Evolutionary conservation across 2,329 filamentous ascomycete species (phyloP).

Genomic region (Didymella pinodella): DNA sequence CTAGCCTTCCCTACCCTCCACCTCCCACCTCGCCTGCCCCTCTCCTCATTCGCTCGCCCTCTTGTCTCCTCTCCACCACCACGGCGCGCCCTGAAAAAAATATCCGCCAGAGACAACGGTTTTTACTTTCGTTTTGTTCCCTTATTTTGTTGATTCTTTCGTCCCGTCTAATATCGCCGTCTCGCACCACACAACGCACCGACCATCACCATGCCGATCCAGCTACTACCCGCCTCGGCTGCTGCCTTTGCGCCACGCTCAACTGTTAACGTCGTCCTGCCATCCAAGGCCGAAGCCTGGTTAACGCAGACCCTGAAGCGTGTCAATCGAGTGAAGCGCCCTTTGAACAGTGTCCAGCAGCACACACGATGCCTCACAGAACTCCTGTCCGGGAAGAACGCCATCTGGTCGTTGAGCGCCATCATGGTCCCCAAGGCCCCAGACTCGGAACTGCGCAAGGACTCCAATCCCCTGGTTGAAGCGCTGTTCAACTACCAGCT

Average conservation of each 20-base stretch:
- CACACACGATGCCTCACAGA: constrained; percentile 96
- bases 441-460: constrained; percentile 81
- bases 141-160: constrained; percentile 44
- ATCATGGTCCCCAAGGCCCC: constrained; percentile 92
- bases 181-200: constrained; percentile 35
- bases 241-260: constrained; percentile 94
- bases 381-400: constrained; percentile 85
- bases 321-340: constrained; percentile 95
- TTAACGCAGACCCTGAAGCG: constrained; percentile 95
- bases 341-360: constrained; percentile 94
- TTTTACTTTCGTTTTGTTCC: constrained; percentile 39
- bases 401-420: constrained; percentile 93
- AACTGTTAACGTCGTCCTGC: constrained; percentile 92
- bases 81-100: constrained; percentile 48
- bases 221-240: constrained; percentile 92
- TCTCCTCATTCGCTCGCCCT: constrained; percentile 52
- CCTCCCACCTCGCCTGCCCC: constrained; percentile 54
- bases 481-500: constrained; percentile 92
- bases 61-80: constrained; percentile 44
- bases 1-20: constrained; percentile 52
- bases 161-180: constrained; percentile 49
- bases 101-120: constrained; percentile 47
- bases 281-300: constrained; percentile 93
- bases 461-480: constrained; percentile 83
- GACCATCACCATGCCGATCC: constrained; percentile 75